Base-by-base conservation (phyloP, 495 filamentous ascomycete species). In the Geopyxis carbonaria region DNA sequence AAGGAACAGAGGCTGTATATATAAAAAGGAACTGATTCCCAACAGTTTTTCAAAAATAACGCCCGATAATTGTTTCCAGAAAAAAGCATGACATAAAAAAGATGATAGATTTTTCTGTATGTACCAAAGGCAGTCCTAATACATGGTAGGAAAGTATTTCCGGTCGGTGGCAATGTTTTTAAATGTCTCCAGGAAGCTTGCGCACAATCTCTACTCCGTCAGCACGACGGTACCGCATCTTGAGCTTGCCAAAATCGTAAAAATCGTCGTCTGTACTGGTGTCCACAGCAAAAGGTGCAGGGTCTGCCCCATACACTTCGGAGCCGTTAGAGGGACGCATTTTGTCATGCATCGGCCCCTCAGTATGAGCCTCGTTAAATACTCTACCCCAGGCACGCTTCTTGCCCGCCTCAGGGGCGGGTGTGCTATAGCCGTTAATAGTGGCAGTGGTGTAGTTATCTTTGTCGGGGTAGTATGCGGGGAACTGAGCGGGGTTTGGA, bases 161-260 rank as follows among this genome's bases (percentile, higher is more conserved):
- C n/a, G n/a, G n/a, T n/a, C n/a, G n/a, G n/a, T n/a, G n/a, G n/a
- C n/a, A n/a, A n/a, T n/a, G n/a, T n/a, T n/a, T n/a, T 18, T 34
- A 34, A 9, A 9, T 10, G 10, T 34, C 31, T 13, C 50, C 51
- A n/a, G 44, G 47, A 15, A 56, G 38, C 22, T 46, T 56, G 15
- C 51, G 36, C 3, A 51, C 47, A 52, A 56, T 56, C 47, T 56
- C 52, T 6, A 55, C 52, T 34, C 53, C 53, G 41, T 56, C 53
- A 14, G 53, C 53, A 22, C 53, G 43, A 18, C 53, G 44, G 22
- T 56, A 56, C 2, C 42, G 55, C 53, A 56, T 56, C 38, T 48
- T 55, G 31, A 56, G 19, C 24, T 51, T 52, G 16, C 23, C 23
- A 20, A 41, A 3, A 25, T 33, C 38, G 33, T 55, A 51, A 37